Percentiles rank a stretch among this genome's conserved stretches.
Conservation (phyloP, 1,284 basidiomycete species). For the Leccinum fallax region DNA sequence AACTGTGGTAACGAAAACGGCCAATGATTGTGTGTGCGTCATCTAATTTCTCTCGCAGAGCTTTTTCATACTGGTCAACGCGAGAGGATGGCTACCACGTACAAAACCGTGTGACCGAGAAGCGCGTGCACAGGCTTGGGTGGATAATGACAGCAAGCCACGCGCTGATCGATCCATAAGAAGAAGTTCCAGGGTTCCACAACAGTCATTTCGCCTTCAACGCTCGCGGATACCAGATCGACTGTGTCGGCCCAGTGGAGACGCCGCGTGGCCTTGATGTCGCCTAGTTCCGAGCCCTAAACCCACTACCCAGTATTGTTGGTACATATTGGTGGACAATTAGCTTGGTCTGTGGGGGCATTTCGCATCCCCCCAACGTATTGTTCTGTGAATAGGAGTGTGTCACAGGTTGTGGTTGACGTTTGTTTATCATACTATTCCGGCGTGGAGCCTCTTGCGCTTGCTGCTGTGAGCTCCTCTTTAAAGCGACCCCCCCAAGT, state of each 20-base stretch:
- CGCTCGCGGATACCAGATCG: constrained; percentile 33
- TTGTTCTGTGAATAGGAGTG: neutral
- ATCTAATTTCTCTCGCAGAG: constrained; percentile 28
- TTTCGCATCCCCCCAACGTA: neutral
- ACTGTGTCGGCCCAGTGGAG: constrained; percentile 25
- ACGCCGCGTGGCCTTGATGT: constrained; percentile 20
- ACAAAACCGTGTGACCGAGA: constrained; percentile 1
- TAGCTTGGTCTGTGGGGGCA: neutral
- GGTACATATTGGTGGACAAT: neutral
- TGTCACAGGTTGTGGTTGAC: constrained; percentile 14
- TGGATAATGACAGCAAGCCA: constrained; percentile 11
- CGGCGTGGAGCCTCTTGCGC: neutral
- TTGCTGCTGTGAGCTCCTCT: neutral
- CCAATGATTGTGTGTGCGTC: neutral
- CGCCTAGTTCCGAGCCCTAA: constrained; percentile 9
- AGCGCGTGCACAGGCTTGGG: neutral
- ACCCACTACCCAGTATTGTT: constrained; percentile 1
- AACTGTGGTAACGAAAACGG: constrained; percentile 28
- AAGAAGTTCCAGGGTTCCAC: constrained; percentile 1
- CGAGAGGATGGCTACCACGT: constrained; percentile 15
- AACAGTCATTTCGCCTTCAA: constrained; percentile 16
- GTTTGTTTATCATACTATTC: constrained; percentile 19
- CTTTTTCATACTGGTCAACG: constrained; percentile 24
- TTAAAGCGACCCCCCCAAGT: neutral
- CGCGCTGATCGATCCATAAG: constrained; percentile 5